Conservation (phyloP, 768 basidiomycete genomes). For the Lentinula sp. region DNA sequence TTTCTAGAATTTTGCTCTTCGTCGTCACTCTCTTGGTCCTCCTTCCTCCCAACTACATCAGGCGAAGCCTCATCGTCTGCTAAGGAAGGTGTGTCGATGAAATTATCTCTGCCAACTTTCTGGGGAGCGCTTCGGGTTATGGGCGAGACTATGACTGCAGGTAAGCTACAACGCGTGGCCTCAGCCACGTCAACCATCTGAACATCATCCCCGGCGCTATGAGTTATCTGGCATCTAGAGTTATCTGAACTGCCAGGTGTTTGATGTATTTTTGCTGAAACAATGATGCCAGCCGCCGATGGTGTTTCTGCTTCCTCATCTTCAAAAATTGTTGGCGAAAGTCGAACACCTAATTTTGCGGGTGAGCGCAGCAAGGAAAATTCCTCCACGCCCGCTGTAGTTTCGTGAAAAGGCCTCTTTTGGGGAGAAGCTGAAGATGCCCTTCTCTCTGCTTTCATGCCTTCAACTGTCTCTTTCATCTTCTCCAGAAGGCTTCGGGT, state of each 20-base stretch:
- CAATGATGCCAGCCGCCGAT: background rate
- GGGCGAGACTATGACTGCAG: background rate
- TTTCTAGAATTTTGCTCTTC: background rate
- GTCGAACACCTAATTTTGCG: background rate
- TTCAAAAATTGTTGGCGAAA: background rate
- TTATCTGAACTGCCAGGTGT: background rate
- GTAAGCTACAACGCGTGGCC: background rate
- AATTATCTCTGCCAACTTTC: background rate
- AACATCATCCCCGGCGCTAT: background rate
- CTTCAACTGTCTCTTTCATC: slow-evolving; percentile 44
- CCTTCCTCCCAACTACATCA: background rate
- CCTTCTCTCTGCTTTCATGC: slow-evolving; percentile 32
- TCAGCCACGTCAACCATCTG: background rate
- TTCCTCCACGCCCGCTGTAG: background rate
- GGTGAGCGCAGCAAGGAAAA: slow-evolving; percentile 4
- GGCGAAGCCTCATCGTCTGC: slow-evolving; percentile 11
- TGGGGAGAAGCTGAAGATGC: slow-evolving; percentile 2
- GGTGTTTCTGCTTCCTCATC: background rate
- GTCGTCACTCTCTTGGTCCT: slow-evolving; percentile 1
- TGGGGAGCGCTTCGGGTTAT: background rate
- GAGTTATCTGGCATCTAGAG: background rate
- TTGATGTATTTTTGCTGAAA: background rate
- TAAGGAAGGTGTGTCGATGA: slow-evolving; percentile 8
- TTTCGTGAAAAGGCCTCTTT: background rate
- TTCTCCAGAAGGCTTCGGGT: slow-evolving; percentile 37